A percentile compares a stretch with the other conserved stretches of the same genome.
These are phyloP conservation scores for Pseudogymnoascus sp. DNA, from an alignment of 2,329 filamentous ascomycete species.

Conservation along the genomic window DNA sequence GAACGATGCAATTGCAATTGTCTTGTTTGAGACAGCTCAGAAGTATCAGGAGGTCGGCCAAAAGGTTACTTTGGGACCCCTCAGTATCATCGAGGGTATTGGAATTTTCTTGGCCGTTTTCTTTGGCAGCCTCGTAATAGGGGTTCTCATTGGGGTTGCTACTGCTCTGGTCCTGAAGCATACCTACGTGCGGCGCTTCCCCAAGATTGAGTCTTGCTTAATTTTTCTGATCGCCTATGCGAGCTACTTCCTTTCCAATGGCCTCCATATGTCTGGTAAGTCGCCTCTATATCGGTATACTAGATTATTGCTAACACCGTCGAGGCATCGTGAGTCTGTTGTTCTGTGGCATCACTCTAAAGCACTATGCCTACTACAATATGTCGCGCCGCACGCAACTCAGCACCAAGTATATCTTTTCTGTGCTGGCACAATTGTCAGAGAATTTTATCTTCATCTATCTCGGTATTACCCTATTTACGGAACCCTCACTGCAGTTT, in stretches of 20 bases:
- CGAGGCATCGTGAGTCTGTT: conserved; percentile 78
- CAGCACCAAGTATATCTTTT: conserved; percentile 96
- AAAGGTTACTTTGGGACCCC: conserved; percentile 62
- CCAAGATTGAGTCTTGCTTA: conserved; percentile 94
- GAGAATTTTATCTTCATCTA: conserved; percentile 99
- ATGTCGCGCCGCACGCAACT: conserved; percentile 97
- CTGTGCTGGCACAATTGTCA: conserved; percentile 86
- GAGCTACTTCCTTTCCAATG: conserved; percentile 97
- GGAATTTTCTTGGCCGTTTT: conserved; percentile 95
- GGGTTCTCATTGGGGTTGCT: conserved; percentile 75
- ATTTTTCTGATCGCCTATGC: conserved; percentile 92
- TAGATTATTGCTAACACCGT: background rate
- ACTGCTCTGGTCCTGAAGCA: conserved; percentile 90
- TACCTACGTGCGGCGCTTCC: conserved; percentile 84
- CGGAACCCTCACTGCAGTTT: conserved; percentile 79
- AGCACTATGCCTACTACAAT: conserved; percentile 99
- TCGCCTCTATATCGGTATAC: conserved; percentile 18
- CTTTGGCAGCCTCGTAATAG: conserved; percentile 87
- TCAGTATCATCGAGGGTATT: conserved; percentile 84
- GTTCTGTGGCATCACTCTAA: conserved; percentile 96
- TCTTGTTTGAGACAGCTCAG: conserved; percentile 96
- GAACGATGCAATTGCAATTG: conserved; percentile 97
- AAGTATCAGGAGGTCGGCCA: conserved; percentile 74
- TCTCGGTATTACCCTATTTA: conserved; percentile 88
- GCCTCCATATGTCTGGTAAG: conserved; percentile 89